Conservation (phyloP, 2,329 filamentous ascomycete genomes). For the Sclerotinia subarctica region DNA sequence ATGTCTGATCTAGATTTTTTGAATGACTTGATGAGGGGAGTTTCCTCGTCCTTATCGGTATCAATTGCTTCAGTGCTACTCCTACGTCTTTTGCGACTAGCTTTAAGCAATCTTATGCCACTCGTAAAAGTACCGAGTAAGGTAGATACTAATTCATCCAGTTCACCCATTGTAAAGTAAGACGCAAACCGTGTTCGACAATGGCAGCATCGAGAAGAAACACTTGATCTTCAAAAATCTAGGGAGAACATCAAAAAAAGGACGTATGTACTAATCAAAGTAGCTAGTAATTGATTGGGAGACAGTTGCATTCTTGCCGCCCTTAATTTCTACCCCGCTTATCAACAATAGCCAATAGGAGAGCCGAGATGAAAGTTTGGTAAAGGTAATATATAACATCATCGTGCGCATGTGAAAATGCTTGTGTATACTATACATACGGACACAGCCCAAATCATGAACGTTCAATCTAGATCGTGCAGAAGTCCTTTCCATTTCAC, state of each 20-base stretch:
- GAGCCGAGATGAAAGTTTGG: background rate
- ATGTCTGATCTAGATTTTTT: slow-evolving; percentile 39
- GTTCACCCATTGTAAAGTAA: slow-evolving; percentile 40
- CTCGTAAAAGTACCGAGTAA: slow-evolving; percentile 48
- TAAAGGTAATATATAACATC: slow-evolving; percentile 1
- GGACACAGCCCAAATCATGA: background rate
- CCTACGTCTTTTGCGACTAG: slow-evolving; percentile 39
- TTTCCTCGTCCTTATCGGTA: slow-evolving; percentile 25
- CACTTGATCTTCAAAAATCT: background rate
- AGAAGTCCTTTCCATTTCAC: background rate
- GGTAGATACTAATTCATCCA: slow-evolving; percentile 45
- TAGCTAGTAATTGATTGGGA: slow-evolving; percentile 4
- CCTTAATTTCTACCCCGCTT: slow-evolving; percentile 6
- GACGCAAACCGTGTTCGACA: background rate
- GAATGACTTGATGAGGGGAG: slow-evolving; percentile 41
- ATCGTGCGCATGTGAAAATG: background rate
- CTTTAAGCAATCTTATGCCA: slow-evolving; percentile 39
- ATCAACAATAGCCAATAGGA: slow-evolving; percentile 6
- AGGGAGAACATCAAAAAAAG: background rate
- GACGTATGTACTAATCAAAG: background rate
- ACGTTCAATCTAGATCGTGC: background rate
- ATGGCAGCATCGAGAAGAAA: background rate
- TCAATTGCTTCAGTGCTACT: background rate
- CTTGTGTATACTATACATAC: background rate
- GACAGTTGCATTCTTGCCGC: slow-evolving; percentile 8